These are phyloP conservation scores for Citrus australasica DNA, from an alignment of 345 rosid genomes.

Conservation along the genomic window DNA sequence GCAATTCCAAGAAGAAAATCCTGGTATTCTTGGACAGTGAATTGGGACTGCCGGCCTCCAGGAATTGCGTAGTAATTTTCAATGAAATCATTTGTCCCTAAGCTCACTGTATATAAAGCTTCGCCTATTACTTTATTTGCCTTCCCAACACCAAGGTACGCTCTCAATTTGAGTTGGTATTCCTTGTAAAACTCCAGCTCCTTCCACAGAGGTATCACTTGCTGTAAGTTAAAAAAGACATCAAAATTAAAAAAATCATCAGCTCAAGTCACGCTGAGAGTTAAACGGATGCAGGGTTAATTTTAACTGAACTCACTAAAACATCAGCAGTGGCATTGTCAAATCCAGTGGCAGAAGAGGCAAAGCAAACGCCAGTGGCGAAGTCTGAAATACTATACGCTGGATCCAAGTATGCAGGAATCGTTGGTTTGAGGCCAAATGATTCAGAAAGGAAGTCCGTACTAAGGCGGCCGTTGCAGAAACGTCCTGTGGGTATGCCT, in stretches of 20 bases:
- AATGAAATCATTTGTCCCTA: conserved; percentile 53
- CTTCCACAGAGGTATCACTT: conserved; percentile 58
- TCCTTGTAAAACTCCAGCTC: conserved; percentile 47
- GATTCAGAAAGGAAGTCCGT: conserved; percentile 48
- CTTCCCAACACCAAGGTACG: conserved; percentile 33
- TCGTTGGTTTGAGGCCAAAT: conserved; percentile 40
- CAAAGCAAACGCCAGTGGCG: conserved; percentile 51
- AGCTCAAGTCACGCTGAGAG: background rate
- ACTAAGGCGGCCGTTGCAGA: conserved; percentile 49
- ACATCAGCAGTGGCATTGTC: conserved; percentile 48
- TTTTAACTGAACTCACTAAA: conserved; percentile 33
- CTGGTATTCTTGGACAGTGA: conserved; percentile 29
- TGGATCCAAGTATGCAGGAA: conserved; percentile 58
- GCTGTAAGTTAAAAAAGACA: conserved; percentile 26
- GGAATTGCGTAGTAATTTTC: conserved; percentile 45
- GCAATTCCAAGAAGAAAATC: conserved; percentile 44
- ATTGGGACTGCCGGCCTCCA: conserved; percentile 27
- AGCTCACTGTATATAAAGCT: conserved; percentile 43
- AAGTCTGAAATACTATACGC: conserved; percentile 37
- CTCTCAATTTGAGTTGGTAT: conserved; percentile 38
- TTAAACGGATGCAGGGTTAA: background rate
- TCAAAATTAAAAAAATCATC: background rate
- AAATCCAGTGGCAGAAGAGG: conserved; percentile 57
- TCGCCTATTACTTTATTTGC: conserved; percentile 27
- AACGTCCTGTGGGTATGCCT: conserved; percentile 44